Conservation (phyloP, 495 filamentous ascomycete genomes). For the Achaetomiella virescens region DNA sequence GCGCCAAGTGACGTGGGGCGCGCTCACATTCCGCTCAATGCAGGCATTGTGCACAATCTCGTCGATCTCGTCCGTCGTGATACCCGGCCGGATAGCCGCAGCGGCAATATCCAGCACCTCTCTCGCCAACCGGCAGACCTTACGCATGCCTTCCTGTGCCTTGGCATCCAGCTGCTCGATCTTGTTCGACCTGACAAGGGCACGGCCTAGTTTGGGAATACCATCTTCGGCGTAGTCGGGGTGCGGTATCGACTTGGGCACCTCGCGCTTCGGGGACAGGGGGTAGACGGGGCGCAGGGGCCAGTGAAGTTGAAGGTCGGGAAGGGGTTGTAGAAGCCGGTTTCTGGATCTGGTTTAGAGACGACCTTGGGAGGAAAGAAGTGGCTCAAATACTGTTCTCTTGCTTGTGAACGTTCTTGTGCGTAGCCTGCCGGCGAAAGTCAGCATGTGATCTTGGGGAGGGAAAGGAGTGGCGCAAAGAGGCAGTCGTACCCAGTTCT, state of each 20-base stretch:
- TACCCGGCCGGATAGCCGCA: conserved; percentile 69
- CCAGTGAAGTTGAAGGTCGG: conserved; percentile 80
- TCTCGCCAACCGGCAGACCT: conserved; percentile 79
- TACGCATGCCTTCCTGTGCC: conserved; percentile 80
- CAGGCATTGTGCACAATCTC: conserved; percentile 95
- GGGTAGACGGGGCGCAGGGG: conserved; percentile 82
- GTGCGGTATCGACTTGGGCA: conserved; percentile 74
- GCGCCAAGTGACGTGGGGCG: background rate
- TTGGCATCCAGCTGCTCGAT: conserved; percentile 74
- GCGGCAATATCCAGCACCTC: conserved; percentile 94
- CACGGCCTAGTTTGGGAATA: conserved; percentile 71
- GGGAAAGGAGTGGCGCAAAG: background rate
- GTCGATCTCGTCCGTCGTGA: conserved; percentile 95
- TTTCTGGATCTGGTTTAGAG: conserved; percentile 86
- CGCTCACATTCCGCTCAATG: conserved; percentile 77
- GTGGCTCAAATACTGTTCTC: conserved; percentile 67
- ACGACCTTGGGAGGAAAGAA: conserved; percentile 66
- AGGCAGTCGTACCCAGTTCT: conserved; percentile 74
- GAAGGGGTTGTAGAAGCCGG: conserved; percentile 83
- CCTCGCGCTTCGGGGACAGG: conserved; percentile 61
- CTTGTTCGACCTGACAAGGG: conserved; percentile 62
- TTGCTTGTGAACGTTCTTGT: conserved; percentile 81
- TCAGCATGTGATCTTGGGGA: background rate
- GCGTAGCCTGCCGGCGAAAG: conserved; percentile 52
- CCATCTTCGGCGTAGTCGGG: conserved; percentile 84